phyloP scores from a whole-genome alignment of 106 monocot species.

The Gastrodia elata region DNA sequence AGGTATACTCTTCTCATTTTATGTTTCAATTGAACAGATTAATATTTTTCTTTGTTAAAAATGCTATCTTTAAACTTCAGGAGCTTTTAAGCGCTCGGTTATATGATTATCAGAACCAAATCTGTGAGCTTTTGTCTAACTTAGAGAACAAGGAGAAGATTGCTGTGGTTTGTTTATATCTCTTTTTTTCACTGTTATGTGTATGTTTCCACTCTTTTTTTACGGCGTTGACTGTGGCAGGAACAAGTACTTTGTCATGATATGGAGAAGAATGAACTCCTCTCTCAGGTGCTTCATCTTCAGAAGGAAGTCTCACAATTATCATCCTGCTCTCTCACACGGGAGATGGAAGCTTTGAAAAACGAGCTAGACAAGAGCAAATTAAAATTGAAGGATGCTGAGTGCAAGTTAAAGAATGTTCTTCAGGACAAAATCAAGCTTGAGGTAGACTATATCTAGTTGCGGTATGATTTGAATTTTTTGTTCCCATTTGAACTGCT shows the following conservation, averaged over 20 bases:
- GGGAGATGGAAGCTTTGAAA: conserved; percentile 68
- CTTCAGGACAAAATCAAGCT: conserved; percentile 86
- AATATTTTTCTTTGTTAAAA: background rate
- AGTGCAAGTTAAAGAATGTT: conserved; percentile 74
- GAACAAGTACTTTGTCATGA: conserved; percentile 43
- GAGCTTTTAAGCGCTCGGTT: conserved; percentile 22
- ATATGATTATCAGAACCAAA: conserved; percentile 24
- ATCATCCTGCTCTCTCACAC: conserved; percentile 51
- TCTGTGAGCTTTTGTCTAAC: conserved; percentile 34
- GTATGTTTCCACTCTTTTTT: conserved; percentile 3
- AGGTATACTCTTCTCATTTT: conserved; percentile 35
- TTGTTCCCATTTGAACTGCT: conserved; percentile 2
- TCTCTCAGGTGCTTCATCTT: conserved; percentile 38
- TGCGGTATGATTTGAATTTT: background rate
- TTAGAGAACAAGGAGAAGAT: conserved; percentile 31
- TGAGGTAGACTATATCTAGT: conserved; percentile 39
- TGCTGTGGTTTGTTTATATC: conserved; percentile 36
- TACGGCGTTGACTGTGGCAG: conserved; percentile 24
- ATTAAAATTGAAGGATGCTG: conserved; percentile 74
- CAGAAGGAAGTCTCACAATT: conserved; percentile 58
- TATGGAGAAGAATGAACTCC: conserved; percentile 68
- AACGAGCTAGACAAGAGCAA: conserved; percentile 85
- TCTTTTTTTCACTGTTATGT: conserved; percentile 1
- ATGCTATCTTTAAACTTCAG: conserved; percentile 26
- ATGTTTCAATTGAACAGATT: background rate